These are phyloP conservation scores for Durio zibethinus DNA, from an alignment of 345 rosid species.

Conservation along the genomic window DNA sequence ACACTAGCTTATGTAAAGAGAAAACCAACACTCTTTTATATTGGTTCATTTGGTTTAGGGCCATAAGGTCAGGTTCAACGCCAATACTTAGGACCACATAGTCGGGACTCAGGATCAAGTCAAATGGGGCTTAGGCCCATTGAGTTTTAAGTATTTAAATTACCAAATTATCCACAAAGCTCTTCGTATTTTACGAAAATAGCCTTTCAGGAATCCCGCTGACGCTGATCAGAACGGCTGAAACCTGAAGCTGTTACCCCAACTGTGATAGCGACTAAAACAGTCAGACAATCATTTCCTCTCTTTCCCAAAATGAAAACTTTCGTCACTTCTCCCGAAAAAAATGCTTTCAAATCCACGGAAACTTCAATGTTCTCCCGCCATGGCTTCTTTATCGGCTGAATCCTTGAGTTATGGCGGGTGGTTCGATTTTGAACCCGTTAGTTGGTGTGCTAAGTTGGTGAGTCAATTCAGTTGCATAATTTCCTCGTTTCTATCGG, in stretches of 20 bases:
- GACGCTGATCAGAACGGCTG: neutral
- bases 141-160: neutral
- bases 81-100: no score
- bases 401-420: conserved; percentile 40
- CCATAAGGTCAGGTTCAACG: no score
- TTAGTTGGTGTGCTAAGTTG: conserved; percentile 24
- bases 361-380: conserved; percentile 4
- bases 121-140: neutral
- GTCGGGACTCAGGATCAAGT: neutral
- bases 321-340: neutral
- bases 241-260: neutral
- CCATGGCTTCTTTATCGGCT: conserved; percentile 19
- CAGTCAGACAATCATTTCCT: neutral
- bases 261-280: neutral
- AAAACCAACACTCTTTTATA: no score
- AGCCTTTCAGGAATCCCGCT: neutral
- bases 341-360: conserved; percentile 10
- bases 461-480: conserved; percentile 46
- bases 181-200: neutral
- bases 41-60: no score
- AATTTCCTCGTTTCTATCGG: conserved; percentile 45
- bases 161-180: neutral
- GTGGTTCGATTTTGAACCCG: conserved; percentile 47
- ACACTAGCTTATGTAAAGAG: no score
- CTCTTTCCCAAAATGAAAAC: conserved; percentile 22